A percentile compares a stretch with the other conserved stretches of the same genome.
Conservation (phyloP, 2,329 filamentous ascomycete species). For the Pseudocercospora pini-densiflorae region DNA sequence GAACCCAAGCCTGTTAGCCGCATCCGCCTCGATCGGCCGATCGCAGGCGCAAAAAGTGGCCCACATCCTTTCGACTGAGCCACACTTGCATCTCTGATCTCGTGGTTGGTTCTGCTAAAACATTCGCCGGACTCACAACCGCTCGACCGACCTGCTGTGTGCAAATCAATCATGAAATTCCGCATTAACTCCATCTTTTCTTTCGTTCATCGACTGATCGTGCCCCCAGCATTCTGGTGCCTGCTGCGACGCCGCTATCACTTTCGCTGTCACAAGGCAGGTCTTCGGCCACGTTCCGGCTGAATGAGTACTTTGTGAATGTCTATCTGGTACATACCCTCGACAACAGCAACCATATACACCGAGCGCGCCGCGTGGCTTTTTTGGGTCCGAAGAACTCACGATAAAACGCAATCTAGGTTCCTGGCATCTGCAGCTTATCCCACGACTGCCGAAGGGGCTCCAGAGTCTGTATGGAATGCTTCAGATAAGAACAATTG, state of each 20-base stretch:
- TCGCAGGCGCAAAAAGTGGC: background rate
- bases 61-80: background rate
- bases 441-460: background rate
- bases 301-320: background rate
- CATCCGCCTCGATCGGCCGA: slow-evolving; percentile 7
- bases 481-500: too few relatives aligned
- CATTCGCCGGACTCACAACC: background rate
- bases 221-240: background rate
- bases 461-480: background rate
- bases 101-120: slow-evolving; percentile 7
- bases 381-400: background rate
- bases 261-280: background rate
- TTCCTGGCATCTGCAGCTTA: background rate
- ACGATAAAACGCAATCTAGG: background rate
- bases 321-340: background rate
- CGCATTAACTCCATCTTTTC: too few relatives aligned
- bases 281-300: slow-evolving; percentile 1
- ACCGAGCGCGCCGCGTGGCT: background rate
- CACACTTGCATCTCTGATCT: background rate
- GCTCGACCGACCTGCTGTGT: background rate
- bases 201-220: background rate
- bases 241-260: background rate
- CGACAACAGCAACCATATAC: background rate
- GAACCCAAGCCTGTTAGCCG: slow-evolving; percentile 1
- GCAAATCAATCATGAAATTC: too few relatives aligned